Conservation (phyloP, 768 basidiomycete species). For the Tephrocybe sp. region DNA sequence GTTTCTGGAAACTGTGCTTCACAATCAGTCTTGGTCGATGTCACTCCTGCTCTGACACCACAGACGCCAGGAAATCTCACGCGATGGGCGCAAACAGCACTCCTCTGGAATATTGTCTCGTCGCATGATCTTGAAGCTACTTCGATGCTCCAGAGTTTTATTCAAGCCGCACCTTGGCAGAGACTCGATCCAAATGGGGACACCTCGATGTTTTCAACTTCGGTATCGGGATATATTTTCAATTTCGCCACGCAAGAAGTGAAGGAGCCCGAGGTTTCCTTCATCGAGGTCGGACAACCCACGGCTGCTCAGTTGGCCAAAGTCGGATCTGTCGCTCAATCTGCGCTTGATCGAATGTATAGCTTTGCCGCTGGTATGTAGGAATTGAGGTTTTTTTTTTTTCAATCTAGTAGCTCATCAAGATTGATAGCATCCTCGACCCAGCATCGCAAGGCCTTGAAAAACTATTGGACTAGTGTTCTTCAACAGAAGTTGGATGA, state of each 20-base stretch:
- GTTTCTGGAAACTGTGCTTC: slow-evolving; percentile 42
- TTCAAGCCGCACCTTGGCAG: slow-evolving; percentile 48
- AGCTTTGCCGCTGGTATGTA: slow-evolving; percentile 54
- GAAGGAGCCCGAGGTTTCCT: slow-evolving; percentile 40
- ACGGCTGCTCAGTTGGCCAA: slow-evolving; percentile 40
- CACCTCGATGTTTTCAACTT: slow-evolving; percentile 36
- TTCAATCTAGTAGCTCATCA: slow-evolving; percentile 7
- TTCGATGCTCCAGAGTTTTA: slow-evolving; percentile 41
- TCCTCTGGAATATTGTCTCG: slow-evolving; percentile 59
- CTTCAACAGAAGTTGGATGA: slow-evolving; percentile 43
- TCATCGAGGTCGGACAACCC: slow-evolving; percentile 45
- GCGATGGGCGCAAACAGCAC: slow-evolving; percentile 53
- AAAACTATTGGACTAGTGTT: slow-evolving; percentile 52
- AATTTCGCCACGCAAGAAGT: slow-evolving; percentile 60
- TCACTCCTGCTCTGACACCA: slow-evolving; percentile 41
- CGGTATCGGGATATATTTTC: slow-evolving; percentile 50
- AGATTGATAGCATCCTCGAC: slow-evolving; percentile 49
- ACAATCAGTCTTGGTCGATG: slow-evolving; percentile 56
- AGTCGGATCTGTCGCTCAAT: slow-evolving; percentile 35
- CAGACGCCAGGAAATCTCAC: slow-evolving; percentile 45
- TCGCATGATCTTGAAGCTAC: slow-evolving; percentile 43
- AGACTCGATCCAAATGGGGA: slow-evolving; percentile 38
- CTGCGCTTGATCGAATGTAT: slow-evolving; percentile 57
- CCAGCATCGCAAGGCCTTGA: slow-evolving; percentile 46
- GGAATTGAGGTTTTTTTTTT: not conserved